phyloP scores from a whole-genome alignment of 2,329 filamentous ascomycete genomes.

The Shiraia bambusicola region DNA sequence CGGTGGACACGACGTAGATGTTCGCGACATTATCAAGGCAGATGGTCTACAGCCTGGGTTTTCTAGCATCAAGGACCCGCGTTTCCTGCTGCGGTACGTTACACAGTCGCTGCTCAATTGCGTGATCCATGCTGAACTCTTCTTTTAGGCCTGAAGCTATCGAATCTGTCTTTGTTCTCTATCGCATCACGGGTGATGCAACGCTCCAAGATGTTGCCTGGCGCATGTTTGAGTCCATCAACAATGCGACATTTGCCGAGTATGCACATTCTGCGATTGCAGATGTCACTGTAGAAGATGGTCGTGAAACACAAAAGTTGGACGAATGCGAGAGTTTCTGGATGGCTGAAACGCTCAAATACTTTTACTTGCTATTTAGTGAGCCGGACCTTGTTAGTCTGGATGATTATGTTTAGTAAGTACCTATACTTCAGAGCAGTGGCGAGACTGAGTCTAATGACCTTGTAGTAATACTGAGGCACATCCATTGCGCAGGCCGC shows the following conservation, averaged over 20 bases:
- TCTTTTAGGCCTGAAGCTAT: slow-evolving; percentile 73
- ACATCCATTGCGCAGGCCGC: slow-evolving; percentile 51
- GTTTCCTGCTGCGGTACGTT: slow-evolving; percentile 47
- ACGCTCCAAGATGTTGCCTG: slow-evolving; percentile 79
- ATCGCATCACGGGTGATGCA: slow-evolving; percentile 80
- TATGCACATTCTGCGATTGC: slow-evolving; percentile 70
- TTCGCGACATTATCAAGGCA: slow-evolving; percentile 37
- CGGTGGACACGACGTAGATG: slow-evolving; percentile 17
- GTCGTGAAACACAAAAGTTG: slow-evolving; percentile 28
- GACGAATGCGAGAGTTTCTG: slow-evolving; percentile 70
- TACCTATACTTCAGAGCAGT: neutral
- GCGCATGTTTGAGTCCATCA: slow-evolving; percentile 77
- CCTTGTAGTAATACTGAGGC: slow-evolving; percentile 53
- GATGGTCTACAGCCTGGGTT: slow-evolving; percentile 47
- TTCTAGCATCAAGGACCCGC: slow-evolving; percentile 38
- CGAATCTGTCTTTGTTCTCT: slow-evolving; percentile 86
- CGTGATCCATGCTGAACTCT: slow-evolving; percentile 8
- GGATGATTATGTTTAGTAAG: slow-evolving; percentile 65
- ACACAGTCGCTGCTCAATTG: neutral
- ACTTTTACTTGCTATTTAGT: slow-evolving; percentile 82
- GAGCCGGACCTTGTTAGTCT: slow-evolving; percentile 65
- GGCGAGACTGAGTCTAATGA: neutral
- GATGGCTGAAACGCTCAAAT: slow-evolving; percentile 88
- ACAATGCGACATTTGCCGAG: slow-evolving; percentile 64
- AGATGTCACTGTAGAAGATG: slow-evolving; percentile 56